These are phyloP conservation scores for Ceratobasidium sp. DNA, from an alignment of 1,284 basidiomycete species.

Conservation along the genomic window DNA sequence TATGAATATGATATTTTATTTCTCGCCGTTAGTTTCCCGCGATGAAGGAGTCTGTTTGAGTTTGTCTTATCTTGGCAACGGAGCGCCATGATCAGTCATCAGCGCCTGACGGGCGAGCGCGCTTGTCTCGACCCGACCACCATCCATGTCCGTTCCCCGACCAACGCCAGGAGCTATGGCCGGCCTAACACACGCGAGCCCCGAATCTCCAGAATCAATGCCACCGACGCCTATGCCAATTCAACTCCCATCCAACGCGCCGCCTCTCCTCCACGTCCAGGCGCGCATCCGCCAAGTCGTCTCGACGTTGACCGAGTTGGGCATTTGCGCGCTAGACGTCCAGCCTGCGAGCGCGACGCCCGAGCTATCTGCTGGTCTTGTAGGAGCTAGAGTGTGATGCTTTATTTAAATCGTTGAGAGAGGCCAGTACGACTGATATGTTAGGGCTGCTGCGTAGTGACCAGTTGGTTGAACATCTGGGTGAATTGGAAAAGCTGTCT, in stretches of 20 bases:
- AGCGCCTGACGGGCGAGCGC: neutral
- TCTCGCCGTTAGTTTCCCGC: neutral
- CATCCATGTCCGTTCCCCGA: slow-evolving; percentile 19
- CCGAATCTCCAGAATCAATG: slow-evolving; percentile 40
- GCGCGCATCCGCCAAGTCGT: slow-evolving; percentile 34
- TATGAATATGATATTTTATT: no score
- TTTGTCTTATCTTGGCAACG: neutral
- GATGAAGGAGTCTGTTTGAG: no score
- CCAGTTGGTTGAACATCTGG: slow-evolving; percentile 48
- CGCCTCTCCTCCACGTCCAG: slow-evolving; percentile 31
- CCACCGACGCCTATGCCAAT: slow-evolving; percentile 37
- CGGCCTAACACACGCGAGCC: slow-evolving; percentile 29
- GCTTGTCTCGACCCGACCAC: slow-evolving; percentile 7
- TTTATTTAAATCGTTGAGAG: neutral
- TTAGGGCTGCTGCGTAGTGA: slow-evolving; percentile 42
- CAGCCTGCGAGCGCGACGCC: slow-evolving; percentile 42
- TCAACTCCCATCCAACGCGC: slow-evolving; percentile 15
- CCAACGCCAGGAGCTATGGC: slow-evolving; percentile 16
- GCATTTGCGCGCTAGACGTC: slow-evolving; percentile 47
- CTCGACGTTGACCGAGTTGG: slow-evolving; percentile 45
- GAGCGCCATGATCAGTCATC: slow-evolving; percentile 1
- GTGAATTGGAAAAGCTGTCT: slow-evolving; percentile 47
- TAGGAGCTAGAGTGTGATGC: slow-evolving; percentile 49
- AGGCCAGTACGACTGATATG: no score
- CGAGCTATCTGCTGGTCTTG: slow-evolving; percentile 45